phyloP scores from a whole-genome alignment of 192 early-diverging fungal species.

The Kickxella alabastrina region DNA sequence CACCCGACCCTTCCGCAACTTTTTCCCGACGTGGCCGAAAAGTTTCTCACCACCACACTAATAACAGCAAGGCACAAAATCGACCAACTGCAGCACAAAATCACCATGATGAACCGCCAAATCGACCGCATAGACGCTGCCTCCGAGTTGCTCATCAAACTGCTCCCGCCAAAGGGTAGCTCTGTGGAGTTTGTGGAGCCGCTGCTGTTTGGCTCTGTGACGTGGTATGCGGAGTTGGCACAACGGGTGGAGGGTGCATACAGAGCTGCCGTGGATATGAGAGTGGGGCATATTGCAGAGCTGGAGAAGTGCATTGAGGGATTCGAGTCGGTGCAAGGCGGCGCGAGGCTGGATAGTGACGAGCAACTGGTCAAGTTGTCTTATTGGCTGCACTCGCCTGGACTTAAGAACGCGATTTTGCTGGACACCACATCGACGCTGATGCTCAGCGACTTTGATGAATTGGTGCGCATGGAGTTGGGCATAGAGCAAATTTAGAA shows the following conservation, averaged over 20 bases:
- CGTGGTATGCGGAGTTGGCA: conserved; percentile 71
- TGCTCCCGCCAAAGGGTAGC: conserved; percentile 1
- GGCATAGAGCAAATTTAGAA: conserved; percentile 9
- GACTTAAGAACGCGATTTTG: conserved; percentile 32
- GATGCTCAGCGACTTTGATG: conserved; percentile 57
- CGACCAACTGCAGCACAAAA: conserved; percentile 10
- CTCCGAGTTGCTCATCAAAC: conserved; percentile 9
- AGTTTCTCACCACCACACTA: conserved; percentile 11
- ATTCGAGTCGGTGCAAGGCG: conserved; percentile 10
- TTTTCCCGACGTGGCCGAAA: conserved; percentile 27
- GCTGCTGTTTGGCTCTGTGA: conserved; percentile 8
- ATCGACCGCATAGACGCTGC: conserved; percentile 17
- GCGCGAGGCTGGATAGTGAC: conserved; percentile 61
- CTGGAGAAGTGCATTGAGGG: conserved; percentile 6
- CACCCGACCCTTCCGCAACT: conserved; percentile 28
- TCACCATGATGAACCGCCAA: conserved; percentile 18
- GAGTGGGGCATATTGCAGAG: conserved; percentile 14
- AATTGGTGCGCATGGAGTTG: conserved; percentile 12
- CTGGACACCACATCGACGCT: conserved; percentile 59
- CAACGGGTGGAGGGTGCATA: conserved; percentile 66
- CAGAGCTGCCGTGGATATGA: conserved; percentile 31
- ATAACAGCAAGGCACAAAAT: conserved; percentile 4
- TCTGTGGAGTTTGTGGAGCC: conserved; percentile 1
- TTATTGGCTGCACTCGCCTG: conserved; percentile 14
- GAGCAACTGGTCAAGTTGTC: conserved; percentile 71